Evolutionary conservation across 768 basidiomycete species (phyloP).

Genomic region (Suillus plorans): DNA sequence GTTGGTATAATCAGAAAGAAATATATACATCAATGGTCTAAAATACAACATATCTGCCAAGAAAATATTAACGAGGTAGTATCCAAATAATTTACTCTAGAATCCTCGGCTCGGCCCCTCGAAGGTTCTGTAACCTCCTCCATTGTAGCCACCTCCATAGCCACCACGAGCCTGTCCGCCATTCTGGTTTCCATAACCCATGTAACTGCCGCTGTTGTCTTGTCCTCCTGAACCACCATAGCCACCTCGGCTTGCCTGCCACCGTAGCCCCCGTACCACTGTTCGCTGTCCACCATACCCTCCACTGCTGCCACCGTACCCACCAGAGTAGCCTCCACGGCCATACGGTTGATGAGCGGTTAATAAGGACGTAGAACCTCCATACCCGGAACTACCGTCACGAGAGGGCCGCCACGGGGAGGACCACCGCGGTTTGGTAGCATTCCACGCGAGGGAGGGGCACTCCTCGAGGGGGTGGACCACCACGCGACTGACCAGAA

Average conservation of each 20-base stretch:
- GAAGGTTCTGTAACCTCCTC: constrained; percentile 26
- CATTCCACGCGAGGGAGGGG: constrained; percentile 6
- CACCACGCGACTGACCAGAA: constrained; percentile 25
- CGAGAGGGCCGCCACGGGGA: constrained; percentile 13
- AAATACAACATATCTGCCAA: constrained; percentile 2
- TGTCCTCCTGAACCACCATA: constrained; percentile 35
- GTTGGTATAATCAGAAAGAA: constrained; percentile 1
- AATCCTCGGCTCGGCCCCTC: constrained; percentile 50
- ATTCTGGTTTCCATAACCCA: constrained; percentile 31
- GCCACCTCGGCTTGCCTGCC: constrained; percentile 25
- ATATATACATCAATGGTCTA: constrained; percentile 8
- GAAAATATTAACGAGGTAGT: constrained; percentile 17
- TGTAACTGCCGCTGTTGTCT: constrained; percentile 38
- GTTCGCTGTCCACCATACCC: constrained; percentile 16
- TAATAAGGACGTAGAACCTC: constrained; percentile 15
- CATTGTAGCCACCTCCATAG: constrained; percentile 25
- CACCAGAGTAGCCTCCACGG: constrained; percentile 27
- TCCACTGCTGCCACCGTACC: constrained; percentile 7
- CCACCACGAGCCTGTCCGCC: constrained; percentile 18
- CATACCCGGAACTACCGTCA: constrained; percentile 23
- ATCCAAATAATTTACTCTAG: constrained; percentile 37
- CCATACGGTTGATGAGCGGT: constrained; percentile 20
- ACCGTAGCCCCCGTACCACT: constrained; percentile 14
- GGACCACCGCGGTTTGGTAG: constrained; percentile 7
- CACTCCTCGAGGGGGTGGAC: constrained; percentile 12